phyloP scores from a whole-genome alignment of 2,329 filamentous ascomycete genomes.

The Ambrosiella cleistominuta region DNA sequence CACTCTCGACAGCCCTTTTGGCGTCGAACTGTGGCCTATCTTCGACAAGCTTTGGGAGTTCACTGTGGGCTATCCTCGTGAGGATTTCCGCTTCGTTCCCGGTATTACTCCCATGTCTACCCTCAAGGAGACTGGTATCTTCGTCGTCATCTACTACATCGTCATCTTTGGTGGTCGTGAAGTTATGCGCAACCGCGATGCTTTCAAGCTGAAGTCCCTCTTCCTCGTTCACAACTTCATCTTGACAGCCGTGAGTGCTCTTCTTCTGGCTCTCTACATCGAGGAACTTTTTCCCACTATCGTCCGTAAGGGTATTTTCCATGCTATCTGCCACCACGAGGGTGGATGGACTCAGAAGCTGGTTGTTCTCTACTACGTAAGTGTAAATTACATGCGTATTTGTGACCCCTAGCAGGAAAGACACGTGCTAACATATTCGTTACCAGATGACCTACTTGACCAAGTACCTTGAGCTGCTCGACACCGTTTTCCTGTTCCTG shows the following conservation, averaged over 20 bases:
- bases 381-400: slow-evolving; percentile 19
- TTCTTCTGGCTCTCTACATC: slow-evolving; percentile 67
- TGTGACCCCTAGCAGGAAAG: neutral
- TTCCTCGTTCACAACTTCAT: slow-evolving; percentile 97
- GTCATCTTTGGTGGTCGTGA: slow-evolving; percentile 87
- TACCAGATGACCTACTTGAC: slow-evolving; percentile 86
- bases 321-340: slow-evolving; percentile 61
- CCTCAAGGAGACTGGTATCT: slow-evolving; percentile 60
- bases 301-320: slow-evolving; percentile 66
- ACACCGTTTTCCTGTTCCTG: slow-evolving; percentile 91
- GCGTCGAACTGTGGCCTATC: slow-evolving; percentile 79
- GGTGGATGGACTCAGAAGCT: slow-evolving; percentile 91
- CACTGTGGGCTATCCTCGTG: slow-evolving; percentile 62
- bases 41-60: slow-evolving; percentile 74
- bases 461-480: slow-evolving; percentile 89
- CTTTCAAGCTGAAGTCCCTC: slow-evolving; percentile 68
- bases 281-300: slow-evolving; percentile 83
- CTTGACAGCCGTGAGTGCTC: slow-evolving; percentile 68
- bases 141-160: slow-evolving; percentile 77
- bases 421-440: slow-evolving; percentile 8
- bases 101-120: slow-evolving; percentile 83
- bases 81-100: slow-evolving; percentile 69
- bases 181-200: slow-evolving; percentile 70
- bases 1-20: slow-evolving; percentile 81
- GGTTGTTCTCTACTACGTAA: slow-evolving; percentile 90